Base-by-base conservation (phyloP, 164 flowering plant species). In the Kingdonia uniflora region DNA sequence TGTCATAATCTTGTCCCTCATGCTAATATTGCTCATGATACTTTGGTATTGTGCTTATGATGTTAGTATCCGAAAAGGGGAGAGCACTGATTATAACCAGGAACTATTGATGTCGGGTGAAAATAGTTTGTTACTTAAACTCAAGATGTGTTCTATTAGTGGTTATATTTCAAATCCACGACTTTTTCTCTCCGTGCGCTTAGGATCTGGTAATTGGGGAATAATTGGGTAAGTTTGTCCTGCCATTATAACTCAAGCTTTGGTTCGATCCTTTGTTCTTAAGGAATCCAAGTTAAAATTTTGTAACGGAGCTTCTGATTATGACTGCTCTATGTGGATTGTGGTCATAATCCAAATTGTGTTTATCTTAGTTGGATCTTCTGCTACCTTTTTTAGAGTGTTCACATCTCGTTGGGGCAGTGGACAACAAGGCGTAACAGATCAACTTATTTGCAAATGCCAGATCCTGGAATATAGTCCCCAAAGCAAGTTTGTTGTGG, bases 1-100 rank as follows among this genome's bases (percentile, higher is more conserved):
- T 42, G 14, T 42, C 24, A 29, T 50, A 4, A 51, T 51, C 55
- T 17, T 58, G 45, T 24, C 21, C 19, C 42, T 46, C 23, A 49
- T 58, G 55, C 29, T 50, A 38, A 2, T 42, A 10, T 58, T 58
- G 42, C 62, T 50, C 12, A 4, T 23, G 10, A 14, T 58, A 17
- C 5, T 58, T 6, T 50, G 53, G 39, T 50, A 25, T 17, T 17
- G 35, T 29, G 19, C 20, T 7, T n/a, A 16, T 49, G 48, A 23
- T 42, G 20, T 44, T 44, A 44, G 11, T 8, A 17, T 13, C 33
- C 11, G 5, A 24, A 6, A 7, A 10, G 33, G 11, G 17, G 24
- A 6, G 20, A 2, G 1, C 40, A 6, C 19, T 29, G 20, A 0
- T 15, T 11, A 5, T n/a, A 3, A 14, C 15, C 10, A 15, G 1